Evolutionary conservation across 202 grass and related monocot species (phyloP).

Genomic region (Hordeum pubiflorum): DNA sequence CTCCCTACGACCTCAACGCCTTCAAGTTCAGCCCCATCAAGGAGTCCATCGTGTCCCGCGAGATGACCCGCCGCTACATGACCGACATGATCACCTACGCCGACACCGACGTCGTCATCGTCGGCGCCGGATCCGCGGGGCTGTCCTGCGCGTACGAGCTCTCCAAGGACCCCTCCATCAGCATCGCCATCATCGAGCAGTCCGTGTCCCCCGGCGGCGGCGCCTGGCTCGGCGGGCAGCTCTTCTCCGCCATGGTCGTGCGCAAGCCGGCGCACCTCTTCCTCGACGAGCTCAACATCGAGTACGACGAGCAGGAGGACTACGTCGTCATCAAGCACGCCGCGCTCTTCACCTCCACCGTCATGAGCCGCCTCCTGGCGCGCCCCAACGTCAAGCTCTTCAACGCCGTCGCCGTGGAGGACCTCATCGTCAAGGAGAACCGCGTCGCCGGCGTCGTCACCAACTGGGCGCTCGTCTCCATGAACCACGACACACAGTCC

Average conservation of each 20-base stretch:
- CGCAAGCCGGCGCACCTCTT: conserved; percentile 79
- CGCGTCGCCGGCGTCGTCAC: conserved; percentile 79
- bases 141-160: conserved; percentile 94
- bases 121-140: conserved; percentile 74
- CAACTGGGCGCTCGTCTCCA: conserved; percentile 87
- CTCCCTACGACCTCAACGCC: conserved; percentile 63
- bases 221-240: conserved; percentile 87
- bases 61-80: conserved; percentile 92
- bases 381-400: conserved; percentile 91
- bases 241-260: conserved; percentile 82
- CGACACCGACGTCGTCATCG: conserved; percentile 76
- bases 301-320: conserved; percentile 74
- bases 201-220: conserved; percentile 82
- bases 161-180: conserved; percentile 67
- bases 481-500: conserved; percentile 90
- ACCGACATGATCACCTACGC: conserved; percentile 89
- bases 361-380: conserved; percentile 69
- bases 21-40: conserved; percentile 71
- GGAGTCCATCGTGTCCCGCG: conserved; percentile 69
- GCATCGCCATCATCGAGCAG: conserved; percentile 71
- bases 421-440: conserved; percentile 62
- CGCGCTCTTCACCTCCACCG: conserved; percentile 81
- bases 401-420: conserved; percentile 80
- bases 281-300: conserved; percentile 65
- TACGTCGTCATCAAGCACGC: conserved; percentile 88